phyloP scores from a whole-genome alignment of 2,329 filamentous ascomycete genomes.

The Diaporthe vexans region DNA sequence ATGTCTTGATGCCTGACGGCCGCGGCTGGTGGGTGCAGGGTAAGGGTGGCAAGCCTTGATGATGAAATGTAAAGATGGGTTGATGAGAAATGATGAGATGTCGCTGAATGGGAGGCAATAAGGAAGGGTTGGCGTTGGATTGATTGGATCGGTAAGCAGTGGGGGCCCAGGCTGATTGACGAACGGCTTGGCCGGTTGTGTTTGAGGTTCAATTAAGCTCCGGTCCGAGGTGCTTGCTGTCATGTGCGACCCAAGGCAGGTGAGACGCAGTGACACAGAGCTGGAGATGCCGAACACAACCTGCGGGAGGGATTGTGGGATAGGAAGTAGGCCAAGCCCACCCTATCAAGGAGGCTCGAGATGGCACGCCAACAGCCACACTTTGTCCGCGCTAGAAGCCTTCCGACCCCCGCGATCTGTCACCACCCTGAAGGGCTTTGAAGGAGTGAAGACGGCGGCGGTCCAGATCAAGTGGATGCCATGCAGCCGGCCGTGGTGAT shows the following conservation, averaged over 20 bases:
- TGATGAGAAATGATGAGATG: constrained; percentile 17
- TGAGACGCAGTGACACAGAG: constrained; percentile 32
- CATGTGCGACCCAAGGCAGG: constrained; percentile 34
- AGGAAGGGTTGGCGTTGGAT: constrained; percentile 27
- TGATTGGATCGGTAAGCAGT: constrained; percentile 39
- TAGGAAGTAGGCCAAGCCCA: constrained; percentile 11
- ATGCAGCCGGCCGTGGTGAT: constrained; percentile 19
- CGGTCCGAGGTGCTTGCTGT: constrained; percentile 31
- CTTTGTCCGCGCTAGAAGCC: constrained; percentile 23
- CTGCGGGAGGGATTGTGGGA: constrained; percentile 18
- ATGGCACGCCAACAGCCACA: constrained; percentile 29
- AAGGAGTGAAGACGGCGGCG: neutral
- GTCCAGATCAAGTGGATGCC: constrained; percentile 1
- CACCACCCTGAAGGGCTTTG: neutral
- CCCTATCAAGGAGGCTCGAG: constrained; percentile 27
- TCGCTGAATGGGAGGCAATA: constrained; percentile 20
- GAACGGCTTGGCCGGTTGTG: constrained; percentile 36
- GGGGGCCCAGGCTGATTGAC: constrained; percentile 38
- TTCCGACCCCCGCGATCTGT: constrained; percentile 26
- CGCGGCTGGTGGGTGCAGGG: neutral
- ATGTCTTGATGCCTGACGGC: neutral
- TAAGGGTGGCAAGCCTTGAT: neutral
- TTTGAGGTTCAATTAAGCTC: constrained; percentile 38
- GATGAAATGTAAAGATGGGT: constrained; percentile 15
- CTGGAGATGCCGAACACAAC: constrained; percentile 15